Base-by-base conservation (phyloP, 306 rosid species). In the Cicer bijugum region DNA sequence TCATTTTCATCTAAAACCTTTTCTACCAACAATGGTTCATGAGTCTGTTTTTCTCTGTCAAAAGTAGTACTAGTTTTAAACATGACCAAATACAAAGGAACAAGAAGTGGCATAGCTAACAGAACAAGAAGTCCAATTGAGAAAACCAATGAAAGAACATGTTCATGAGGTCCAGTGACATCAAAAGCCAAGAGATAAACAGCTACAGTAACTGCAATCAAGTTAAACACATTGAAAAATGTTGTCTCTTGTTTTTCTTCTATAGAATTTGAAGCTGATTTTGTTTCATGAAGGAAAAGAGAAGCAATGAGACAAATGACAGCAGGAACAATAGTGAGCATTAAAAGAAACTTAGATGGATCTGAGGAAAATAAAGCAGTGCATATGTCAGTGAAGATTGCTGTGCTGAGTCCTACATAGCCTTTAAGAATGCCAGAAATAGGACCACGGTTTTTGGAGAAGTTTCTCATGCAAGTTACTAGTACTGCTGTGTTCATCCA, bases 401-500 rank as follows among this genome's bases (percentile, higher is more conserved):
- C 79, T 5, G 86, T 78, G 78, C 87, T 76, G 53, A 83, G 74
- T 23, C 83, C 86, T 7, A 83, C 75, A 70, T 75, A 83, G 1
- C 81, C 86, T 35, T 83, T 86, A 7, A 79, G 82, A 67, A 86
- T 86, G 2, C 90, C 87, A 2, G 86, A 75, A 72, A 83, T 78
- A 0, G 87, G 87, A 2, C 87, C 87, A 1, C 90, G 75, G n/a
- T 84, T 81, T 33, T 81, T 19, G 0, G 78, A 65, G 11, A 83
- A 84, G 56, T 76, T 86, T 16, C 87, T 83, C 60, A 83, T 81
- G 58, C 85, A 83, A 1, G 87, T 86, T 16, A 86, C 87, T 4
- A 86, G 81, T 16, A 86, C 85, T 9, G 86, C 81, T n/a, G 83
- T 82, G 71, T 78, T 78, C 86, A 82, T 78, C 86, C 78, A 82